phyloP scores from a whole-genome alignment of 2,329 filamentous ascomycete species.

The Colletotrichum salicis region DNA sequence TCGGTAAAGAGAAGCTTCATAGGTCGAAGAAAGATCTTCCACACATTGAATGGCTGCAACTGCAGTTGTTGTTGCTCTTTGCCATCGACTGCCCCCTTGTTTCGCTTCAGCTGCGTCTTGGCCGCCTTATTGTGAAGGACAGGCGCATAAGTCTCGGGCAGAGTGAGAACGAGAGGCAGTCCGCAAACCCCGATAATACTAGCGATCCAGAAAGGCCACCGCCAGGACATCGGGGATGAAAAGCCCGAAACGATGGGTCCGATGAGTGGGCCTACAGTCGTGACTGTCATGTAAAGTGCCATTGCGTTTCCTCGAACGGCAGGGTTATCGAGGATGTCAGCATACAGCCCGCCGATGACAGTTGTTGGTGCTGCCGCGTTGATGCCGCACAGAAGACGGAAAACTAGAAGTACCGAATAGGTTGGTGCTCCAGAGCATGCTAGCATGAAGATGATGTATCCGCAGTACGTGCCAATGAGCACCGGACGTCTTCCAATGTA shows the following conservation, averaged over 20 bases:
- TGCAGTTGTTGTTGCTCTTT: slow-evolving; percentile 47
- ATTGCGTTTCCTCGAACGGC: slow-evolving; percentile 46
- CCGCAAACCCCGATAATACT: slow-evolving; percentile 43
- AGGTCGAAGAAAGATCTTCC: slow-evolving; percentile 61
- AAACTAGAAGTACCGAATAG: slow-evolving; percentile 54
- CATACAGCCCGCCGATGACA: slow-evolving; percentile 47
- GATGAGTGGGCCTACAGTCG: slow-evolving; percentile 50
- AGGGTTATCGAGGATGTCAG: slow-evolving; percentile 47
- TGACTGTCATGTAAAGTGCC: slow-evolving; percentile 48
- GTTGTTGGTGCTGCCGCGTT: slow-evolving; percentile 48
- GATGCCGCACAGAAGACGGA: slow-evolving; percentile 49
- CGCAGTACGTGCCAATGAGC: slow-evolving; percentile 46
- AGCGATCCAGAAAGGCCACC: slow-evolving; percentile 54
- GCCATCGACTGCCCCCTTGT: slow-evolving; percentile 51
- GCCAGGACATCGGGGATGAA: slow-evolving; percentile 54
- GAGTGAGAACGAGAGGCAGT: slow-evolving; percentile 46
- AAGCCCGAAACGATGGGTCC: slow-evolving; percentile 65
- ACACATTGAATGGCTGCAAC: slow-evolving; percentile 48
- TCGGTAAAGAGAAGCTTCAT: slow-evolving; percentile 59
- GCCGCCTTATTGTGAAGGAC: slow-evolving; percentile 62
- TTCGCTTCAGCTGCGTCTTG: slow-evolving; percentile 57
- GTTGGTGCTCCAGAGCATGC: slow-evolving; percentile 53
- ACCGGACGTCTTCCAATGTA: slow-evolving; percentile 48
- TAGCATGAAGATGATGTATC: slow-evolving; percentile 47
- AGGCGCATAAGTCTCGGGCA: slow-evolving; percentile 61